Base-by-base conservation (phyloP, 352 stramenopile species). In the Globisporangium ultimum region DNA sequence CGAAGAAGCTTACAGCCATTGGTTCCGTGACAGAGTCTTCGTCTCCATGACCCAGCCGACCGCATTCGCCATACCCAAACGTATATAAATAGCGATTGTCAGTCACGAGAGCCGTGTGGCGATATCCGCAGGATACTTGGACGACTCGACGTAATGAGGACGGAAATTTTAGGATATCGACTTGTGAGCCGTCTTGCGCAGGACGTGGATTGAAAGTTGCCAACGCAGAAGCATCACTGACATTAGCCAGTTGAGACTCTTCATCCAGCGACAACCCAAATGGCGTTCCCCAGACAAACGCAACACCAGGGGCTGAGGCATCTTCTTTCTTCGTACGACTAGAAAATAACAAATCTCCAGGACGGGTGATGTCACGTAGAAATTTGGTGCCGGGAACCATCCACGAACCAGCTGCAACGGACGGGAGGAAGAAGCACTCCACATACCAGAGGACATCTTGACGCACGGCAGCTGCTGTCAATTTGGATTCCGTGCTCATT, bases 21-120 rank as follows among this genome's bases (percentile, higher is more conserved):
- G 85, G 83, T 12, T 76, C 41, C 12, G 55, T 50, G 1, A 79
- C 67, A 1, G 77, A 65, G 4, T 84, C 67, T 54, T 95, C 80
- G 15, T 73, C 73, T 1, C 85, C 85, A 42, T 95, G 85, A 0
- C 84, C 85, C 6, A 95, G 53, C 3, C 85, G 78, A 12, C 85
- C 85, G 38, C 83, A 95, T 54, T 95, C 81, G 15, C 85, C 85
- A 36, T 91, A 88, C 0, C 85, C 85, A 56, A 90, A 93, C 0
- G 85, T 95, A 55, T 87, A 90, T 32, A 95, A 66, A n/a, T 70
- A 58, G 0, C 69, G 60, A 43, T 89, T 80, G 24, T 82, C 68
- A 0, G 83, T 88, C 45, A 95, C 68, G 10, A 95, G 60, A 9
- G 85, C 84, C 0, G 81, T 90, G 53, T 95, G 81, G 5, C 81